Conservation (phyloP, 106 monocot species). For the Platanthera zijinensis region DNA sequence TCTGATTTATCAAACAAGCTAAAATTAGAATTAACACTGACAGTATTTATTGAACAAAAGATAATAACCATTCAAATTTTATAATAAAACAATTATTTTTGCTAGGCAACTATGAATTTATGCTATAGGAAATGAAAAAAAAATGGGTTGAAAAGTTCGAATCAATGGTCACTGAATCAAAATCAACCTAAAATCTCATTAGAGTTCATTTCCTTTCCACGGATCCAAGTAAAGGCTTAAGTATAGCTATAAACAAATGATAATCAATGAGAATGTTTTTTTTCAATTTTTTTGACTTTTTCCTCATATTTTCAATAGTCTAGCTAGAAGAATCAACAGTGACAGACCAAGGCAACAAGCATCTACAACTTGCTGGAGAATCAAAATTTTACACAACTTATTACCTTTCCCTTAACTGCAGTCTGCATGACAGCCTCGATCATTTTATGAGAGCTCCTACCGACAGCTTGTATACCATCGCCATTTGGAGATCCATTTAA, state of each 20-base stretch:
- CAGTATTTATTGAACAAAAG: neutral
- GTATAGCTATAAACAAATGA: neutral
- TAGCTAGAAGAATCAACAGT: neutral
- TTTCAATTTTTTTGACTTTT: no score
- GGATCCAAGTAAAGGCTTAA: neutral
- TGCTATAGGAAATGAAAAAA: neutral
- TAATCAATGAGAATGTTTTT: neutral
- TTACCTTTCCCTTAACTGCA: conserved; percentile 83
- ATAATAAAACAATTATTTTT: neutral
- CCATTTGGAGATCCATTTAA: conserved; percentile 63
- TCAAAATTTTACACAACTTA: neutral
- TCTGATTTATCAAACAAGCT: conserved; percentile 39
- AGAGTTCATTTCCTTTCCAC: neutral
- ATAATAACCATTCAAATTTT: neutral
- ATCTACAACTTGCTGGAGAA: neutral
- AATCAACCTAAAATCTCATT: neutral
- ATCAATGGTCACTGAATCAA: neutral
- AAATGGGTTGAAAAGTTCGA: neutral
- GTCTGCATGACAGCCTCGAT: conserved; percentile 98
- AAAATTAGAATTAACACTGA: neutral
- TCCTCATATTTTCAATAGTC: neutral
- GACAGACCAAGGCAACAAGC: neutral
- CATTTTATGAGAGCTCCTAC: conserved; percentile 99
- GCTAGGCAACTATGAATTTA: neutral
- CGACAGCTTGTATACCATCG: conserved; percentile 97